These are phyloP conservation scores for Boletellus ananiceps DNA, from an alignment of 768 basidiomycete genomes.

Conservation along the genomic window DNA sequence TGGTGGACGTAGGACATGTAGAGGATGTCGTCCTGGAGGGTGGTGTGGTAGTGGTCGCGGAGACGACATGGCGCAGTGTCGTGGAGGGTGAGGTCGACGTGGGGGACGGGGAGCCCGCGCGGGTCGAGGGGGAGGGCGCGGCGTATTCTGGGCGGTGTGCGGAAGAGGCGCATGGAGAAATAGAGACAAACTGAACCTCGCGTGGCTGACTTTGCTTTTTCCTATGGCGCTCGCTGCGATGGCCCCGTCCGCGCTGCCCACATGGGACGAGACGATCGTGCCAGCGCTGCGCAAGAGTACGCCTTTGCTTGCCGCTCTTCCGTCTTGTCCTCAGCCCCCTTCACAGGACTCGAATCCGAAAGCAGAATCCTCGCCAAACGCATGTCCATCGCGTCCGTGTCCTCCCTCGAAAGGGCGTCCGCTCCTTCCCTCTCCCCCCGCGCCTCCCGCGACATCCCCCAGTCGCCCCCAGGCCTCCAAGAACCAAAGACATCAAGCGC, in stretches of 20 bases:
- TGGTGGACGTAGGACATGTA: conserved; percentile 93
- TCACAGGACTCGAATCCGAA: conserved; percentile 72
- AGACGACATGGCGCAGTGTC: conserved; percentile 72
- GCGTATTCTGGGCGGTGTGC: conserved; percentile 45
- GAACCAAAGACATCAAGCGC: conserved; percentile 38
- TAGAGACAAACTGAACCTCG: neutral
- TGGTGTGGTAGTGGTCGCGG: conserved; percentile 76
- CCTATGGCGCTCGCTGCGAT: conserved; percentile 38
- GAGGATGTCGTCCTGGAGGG: conserved; percentile 83
- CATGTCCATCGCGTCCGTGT: conserved; percentile 68
- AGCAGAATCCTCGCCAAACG: conserved; percentile 73
- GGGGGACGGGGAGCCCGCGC: conserved; percentile 68
- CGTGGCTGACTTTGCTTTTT: conserved; percentile 8
- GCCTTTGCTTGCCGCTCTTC: conserved; percentile 11
- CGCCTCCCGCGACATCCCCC: conserved; percentile 18
- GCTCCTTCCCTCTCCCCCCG: conserved; percentile 18
- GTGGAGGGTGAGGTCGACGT: conserved; percentile 58
- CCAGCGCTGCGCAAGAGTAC: conserved; percentile 76
- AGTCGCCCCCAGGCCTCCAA: conserved; percentile 16
- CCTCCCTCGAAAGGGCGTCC: conserved; percentile 40
- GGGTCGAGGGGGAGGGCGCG: conserved; percentile 45
- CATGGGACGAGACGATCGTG: conserved; percentile 82
- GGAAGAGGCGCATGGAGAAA: conserved; percentile 40
- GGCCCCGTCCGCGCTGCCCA: conserved; percentile 39
- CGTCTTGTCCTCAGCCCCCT: neutral